Conservation (phyloP, 768 basidiomycete species). For the Naganishia vishniacii region DNA sequence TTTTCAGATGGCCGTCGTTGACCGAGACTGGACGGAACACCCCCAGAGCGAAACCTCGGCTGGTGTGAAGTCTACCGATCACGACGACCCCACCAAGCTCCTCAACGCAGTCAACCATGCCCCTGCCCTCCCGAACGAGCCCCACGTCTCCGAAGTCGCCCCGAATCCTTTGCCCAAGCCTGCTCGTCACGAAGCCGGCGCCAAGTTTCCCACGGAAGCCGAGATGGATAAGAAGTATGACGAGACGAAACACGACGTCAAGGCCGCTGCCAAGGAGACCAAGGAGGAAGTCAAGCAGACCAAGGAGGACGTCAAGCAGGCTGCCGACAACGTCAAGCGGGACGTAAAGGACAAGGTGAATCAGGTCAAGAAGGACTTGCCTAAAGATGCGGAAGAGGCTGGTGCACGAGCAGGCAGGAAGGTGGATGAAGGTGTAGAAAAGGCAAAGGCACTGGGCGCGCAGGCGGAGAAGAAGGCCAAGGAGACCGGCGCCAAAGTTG, state of each 20-base stretch:
- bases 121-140: slow-evolving; percentile 29
- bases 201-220: slow-evolving; percentile 7
- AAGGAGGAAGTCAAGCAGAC: slow-evolving; percentile 56
- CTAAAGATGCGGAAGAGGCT: slow-evolving; percentile 25
- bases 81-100: slow-evolving; percentile 3
- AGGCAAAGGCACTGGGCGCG: slow-evolving; percentile 32
- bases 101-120: slow-evolving; percentile 30
- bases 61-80: neutral
- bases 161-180: slow-evolving; percentile 34
- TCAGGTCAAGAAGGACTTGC: slow-evolving; percentile 29
- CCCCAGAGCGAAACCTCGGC: slow-evolving; percentile 39
- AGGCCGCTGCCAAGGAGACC: slow-evolving; percentile 54
- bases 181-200: slow-evolving; percentile 24
- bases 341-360: slow-evolving; percentile 51
- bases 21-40: slow-evolving; percentile 54
- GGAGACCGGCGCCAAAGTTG: slow-evolving; percentile 48
- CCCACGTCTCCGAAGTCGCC: slow-evolving; percentile 32
- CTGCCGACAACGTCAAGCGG: slow-evolving; percentile 19
- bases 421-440: slow-evolving; percentile 34
- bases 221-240: neutral
- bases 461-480: slow-evolving; percentile 29
- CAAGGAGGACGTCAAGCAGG: slow-evolving; percentile 27
- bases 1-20: slow-evolving; percentile 55
- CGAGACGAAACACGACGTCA: slow-evolving; percentile 49
- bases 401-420: slow-evolving; percentile 19